These are phyloP conservation scores for Amorphotheca resinae DNA, from an alignment of 495 filamentous ascomycete species.

Conservation along the genomic window DNA sequence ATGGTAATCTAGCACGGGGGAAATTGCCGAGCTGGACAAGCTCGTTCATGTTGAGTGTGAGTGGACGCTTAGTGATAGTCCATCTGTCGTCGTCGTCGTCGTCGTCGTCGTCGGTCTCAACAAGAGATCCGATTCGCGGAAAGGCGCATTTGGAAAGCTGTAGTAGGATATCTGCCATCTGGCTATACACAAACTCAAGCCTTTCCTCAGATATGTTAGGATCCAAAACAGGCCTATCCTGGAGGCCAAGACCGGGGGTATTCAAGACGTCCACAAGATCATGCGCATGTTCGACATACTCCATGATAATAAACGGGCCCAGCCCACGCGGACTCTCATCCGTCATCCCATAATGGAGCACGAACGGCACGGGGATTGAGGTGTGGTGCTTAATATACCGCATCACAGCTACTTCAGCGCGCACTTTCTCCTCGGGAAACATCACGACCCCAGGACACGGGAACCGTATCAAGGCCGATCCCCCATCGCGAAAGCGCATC, in stretches of 20 bases:
- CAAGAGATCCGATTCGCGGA: slow-evolving; percentile 21
- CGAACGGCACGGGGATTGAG: background rate
- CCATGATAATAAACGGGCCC: slow-evolving; percentile 8
- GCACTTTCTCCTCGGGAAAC: slow-evolving; percentile 26
- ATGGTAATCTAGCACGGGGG: slow-evolving; percentile 14
- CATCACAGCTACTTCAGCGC: slow-evolving; percentile 3
- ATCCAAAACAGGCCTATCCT: slow-evolving; percentile 14
- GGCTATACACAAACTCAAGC: slow-evolving; percentile 17
- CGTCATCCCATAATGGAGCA: slow-evolving; percentile 2
- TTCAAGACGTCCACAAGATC: background rate
- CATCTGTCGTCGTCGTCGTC: slow-evolving; percentile 10
- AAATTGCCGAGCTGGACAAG: slow-evolving; percentile 22
- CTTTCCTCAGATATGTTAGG: slow-evolving; percentile 13
- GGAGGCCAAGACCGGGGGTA: background rate
- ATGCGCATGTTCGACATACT: background rate
- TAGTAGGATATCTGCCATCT: slow-evolving; percentile 21
- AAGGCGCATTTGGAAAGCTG: slow-evolving; percentile 15
- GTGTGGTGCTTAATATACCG: slow-evolving; percentile 1
- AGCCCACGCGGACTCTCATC: background rate
- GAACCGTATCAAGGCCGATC: slow-evolving; percentile 9
- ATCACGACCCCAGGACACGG: slow-evolving; percentile 16
- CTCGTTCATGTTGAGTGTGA: slow-evolving; percentile 24
- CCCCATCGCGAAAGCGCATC: background rate
- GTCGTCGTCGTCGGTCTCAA: no score
- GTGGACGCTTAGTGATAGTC: slow-evolving; percentile 12